phyloP scores from a whole-genome alignment of 1,284 basidiomycete genomes.

The Puccinia horiana region DNA sequence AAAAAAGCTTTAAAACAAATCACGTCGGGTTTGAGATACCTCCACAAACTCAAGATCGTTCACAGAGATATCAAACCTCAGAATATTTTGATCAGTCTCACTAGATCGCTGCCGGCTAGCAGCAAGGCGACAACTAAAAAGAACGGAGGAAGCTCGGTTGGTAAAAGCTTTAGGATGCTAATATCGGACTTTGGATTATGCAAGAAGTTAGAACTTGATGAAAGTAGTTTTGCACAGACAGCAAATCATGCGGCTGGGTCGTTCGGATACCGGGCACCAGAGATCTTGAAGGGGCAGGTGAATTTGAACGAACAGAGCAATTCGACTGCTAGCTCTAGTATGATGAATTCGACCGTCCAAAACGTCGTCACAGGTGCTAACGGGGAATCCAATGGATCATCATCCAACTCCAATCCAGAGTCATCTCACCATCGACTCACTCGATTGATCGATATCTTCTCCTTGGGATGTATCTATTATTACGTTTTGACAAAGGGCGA shows the following conservation, averaged over 20 bases:
- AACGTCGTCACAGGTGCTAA: neutral
- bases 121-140: slow-evolving; percentile 5
- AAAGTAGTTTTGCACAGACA: slow-evolving; percentile 86
- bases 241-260: slow-evolving; percentile 74
- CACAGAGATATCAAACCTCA: slow-evolving; percentile 99
- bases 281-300: slow-evolving; percentile 86
- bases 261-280: slow-evolving; percentile 90
- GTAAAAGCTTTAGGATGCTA: slow-evolving; percentile 71
- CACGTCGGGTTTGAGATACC: slow-evolving; percentile 79
- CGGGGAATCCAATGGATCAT: slow-evolving; percentile 10
- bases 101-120: slow-evolving; percentile 60
- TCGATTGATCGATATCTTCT: slow-evolving; percentile 90
- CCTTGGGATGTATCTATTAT: slow-evolving; percentile 87
- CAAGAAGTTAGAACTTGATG: slow-evolving; percentile 85
- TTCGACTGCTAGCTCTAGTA: slow-evolving; percentile 49
- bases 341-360: slow-evolving; percentile 26
- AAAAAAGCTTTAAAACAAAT: slow-evolving; percentile 87
- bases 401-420: slow-evolving; percentile 6
- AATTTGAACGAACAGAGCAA: slow-evolving; percentile 75
- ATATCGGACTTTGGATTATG: slow-evolving; percentile 95
- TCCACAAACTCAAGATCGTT: slow-evolving; percentile 92
- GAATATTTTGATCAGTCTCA: slow-evolving; percentile 86
- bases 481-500: slow-evolving; percentile 82
- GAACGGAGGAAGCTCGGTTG: slow-evolving; percentile 24
- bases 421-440: slow-evolving; percentile 67